Base-by-base conservation (phyloP, 2,329 filamentous ascomycete species). In the Ploettnerulaceae sp. region DNA sequence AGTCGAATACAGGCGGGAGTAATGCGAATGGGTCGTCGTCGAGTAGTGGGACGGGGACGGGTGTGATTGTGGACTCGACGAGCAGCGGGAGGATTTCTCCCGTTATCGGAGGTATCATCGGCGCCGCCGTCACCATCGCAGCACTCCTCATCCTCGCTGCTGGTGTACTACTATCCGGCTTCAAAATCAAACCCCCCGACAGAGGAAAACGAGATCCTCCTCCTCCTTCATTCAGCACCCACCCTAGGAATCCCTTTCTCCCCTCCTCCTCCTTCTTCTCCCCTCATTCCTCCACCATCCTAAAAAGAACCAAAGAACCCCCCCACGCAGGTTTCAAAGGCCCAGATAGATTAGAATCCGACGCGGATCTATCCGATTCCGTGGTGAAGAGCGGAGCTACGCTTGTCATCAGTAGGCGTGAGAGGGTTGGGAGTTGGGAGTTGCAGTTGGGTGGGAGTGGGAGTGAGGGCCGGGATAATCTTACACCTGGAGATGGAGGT, bases 351-450 rank as follows among this genome's bases (percentile, higher is more conserved):
- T 38, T 61, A 17, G 56, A 53, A 1, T 55, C 48, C 7, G 63
- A 64, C 54, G 52, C 56, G 8, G 63, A 65, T 48, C 34, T 65
- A 11, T 18, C 33, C 15, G 61, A 64, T 45, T 35, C 64, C 12
- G 14, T 22, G 18, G 15, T 57, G 3, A 59, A 58, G 26, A 47
- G 45, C 5, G 54, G 50, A 5, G 54, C 54, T 12, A 58, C 54
- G 6, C 58, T 54, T 12, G 54, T 17, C 7, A 45, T 57, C 0
- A 43, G 57, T 1, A 37, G 54, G 15, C 61, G 63, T 45, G 63
- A 64, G 50, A 49, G 61, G 29, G 56, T 63, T 3, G 62, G 63
- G 5, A 63, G 59, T 31, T 65, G 63, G 62, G 63, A 65, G 37
- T 35, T 65, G 56, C 51, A 47, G 15, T 52, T 61, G 14, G 49